Conservation (phyloP, 345 rosid species). For the Bruguiera gymnorhiza region DNA sequence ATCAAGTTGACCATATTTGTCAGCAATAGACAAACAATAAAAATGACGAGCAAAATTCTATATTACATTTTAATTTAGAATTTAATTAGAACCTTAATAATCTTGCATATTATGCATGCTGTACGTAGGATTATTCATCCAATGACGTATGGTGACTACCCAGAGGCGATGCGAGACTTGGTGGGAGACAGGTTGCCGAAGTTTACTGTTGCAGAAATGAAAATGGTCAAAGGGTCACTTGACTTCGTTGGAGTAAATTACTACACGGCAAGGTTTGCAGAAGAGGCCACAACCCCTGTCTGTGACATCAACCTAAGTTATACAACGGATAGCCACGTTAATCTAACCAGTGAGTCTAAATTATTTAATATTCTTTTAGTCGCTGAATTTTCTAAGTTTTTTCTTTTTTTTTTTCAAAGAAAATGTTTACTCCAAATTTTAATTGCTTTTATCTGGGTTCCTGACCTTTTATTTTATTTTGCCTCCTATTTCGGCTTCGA, state of each 20-base stretch:
- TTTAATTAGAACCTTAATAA: not conserved
- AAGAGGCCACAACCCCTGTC: not conserved
- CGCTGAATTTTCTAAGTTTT: not conserved
- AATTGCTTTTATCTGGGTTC: not conserved
- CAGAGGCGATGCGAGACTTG: not conserved
- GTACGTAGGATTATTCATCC: constrained; percentile 13
- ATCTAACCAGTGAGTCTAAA: not conserved
- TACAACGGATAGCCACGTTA: constrained; percentile 4
- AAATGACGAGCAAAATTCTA: not conserved
- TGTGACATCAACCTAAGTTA: constrained; percentile 13
- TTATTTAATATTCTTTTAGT: not conserved
- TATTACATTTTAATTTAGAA: too few relatives aligned
- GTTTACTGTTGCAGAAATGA: constrained; percentile 8
- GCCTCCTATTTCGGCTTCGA: not conserved
- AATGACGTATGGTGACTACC: constrained; percentile 21
- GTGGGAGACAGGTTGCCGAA: constrained; percentile 15
- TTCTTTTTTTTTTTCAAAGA: too few relatives aligned
- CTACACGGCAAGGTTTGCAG: constrained; percentile 18
- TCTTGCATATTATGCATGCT: not conserved
- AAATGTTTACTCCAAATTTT: not conserved
- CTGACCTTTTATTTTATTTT: not conserved
- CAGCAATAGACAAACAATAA: not conserved
- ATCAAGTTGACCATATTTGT: too few relatives aligned
- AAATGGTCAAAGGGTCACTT: constrained; percentile 11
- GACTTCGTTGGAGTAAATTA: constrained; percentile 25